Base-by-base conservation (phyloP, 2,329 filamentous ascomycete genomes). In the Aspergillus sp. region DNA sequence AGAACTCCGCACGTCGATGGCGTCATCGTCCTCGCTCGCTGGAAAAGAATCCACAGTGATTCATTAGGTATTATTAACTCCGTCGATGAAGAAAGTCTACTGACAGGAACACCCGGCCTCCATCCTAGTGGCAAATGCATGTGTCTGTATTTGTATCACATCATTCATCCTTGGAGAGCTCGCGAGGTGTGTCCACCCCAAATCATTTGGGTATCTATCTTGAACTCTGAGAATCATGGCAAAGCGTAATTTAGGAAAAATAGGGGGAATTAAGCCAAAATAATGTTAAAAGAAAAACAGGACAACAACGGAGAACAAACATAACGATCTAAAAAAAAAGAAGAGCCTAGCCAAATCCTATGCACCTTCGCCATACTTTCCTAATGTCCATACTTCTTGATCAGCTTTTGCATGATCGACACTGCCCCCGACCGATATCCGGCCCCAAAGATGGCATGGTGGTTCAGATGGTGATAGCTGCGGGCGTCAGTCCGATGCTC, bases 381-480 rank as follows among this genome's bases (percentile, higher is more conserved):
- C 24, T 60, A 60, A n/a, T 57, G 32, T 6, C 82, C 87, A 75
- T 96, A 96, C 71, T 92, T 96, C 47, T 78, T 78, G 29, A 91
- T 78, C 66, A 97, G 78, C 64, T 79, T 85, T 73, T 82, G 85
- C 90, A 96, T 95, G 56, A 96, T 95, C 4, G 83, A 83, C 75
- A 94, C 83, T 29, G 92, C 92, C 4, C 91, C 88, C 46, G 82
- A 82, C 45, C 86, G 85, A 73, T 97, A 97, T 0, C 89, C 84
- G 1, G 88, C 89, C 0, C 92, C 92, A 73, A 96, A 97, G 51
- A 96, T 82, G 1, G 90, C 88, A 79, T 88, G 89, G 67, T 97
- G 94, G 64, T 97, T 97, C 24, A 97, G 77, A 71, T 96, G 90
- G 73, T 97, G 94, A 74, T 96, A 94, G 63, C 89, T 91, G 65